Percentiles rank a stretch among this genome's conserved stretches.
phyloP scores from a whole-genome alignment of 2,329 filamentous ascomycete genomes.

The Colletotrichum tamarilloi region DNA sequence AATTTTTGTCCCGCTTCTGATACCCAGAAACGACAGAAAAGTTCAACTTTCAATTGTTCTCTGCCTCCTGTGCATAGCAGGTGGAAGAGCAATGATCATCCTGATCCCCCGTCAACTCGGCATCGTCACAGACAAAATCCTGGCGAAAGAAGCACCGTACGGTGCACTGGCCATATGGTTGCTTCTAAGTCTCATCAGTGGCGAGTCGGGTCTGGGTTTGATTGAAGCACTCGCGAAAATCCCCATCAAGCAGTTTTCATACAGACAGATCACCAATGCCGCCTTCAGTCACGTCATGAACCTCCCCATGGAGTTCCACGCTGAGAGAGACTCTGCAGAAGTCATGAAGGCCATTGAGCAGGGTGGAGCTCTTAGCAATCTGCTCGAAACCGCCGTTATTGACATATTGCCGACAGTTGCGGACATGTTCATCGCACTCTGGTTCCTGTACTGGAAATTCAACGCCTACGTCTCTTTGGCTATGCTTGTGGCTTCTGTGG shows the following conservation, averaged over 20 bases:
- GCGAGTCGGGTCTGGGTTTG: slow-evolving; percentile 27
- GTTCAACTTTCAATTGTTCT: slow-evolving; percentile 44
- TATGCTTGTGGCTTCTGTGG: slow-evolving; percentile 41
- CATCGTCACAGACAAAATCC: slow-evolving; percentile 43
- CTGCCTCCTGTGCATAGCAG: slow-evolving; percentile 39
- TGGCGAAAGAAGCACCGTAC: slow-evolving; percentile 35
- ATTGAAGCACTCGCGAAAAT: slow-evolving; percentile 44
- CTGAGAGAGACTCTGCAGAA: slow-evolving; percentile 72
- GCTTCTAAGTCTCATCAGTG: neutral
- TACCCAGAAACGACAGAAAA: slow-evolving; percentile 44
- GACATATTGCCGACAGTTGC: slow-evolving; percentile 70
- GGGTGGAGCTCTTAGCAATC: slow-evolving; percentile 67
- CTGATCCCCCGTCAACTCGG: slow-evolving; percentile 47
- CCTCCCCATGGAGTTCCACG: slow-evolving; percentile 78
- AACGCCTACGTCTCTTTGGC: slow-evolving; percentile 66
- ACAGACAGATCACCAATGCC: slow-evolving; percentile 66
- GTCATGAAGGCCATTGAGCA: slow-evolving; percentile 74
- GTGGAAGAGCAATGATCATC: slow-evolving; percentile 43
- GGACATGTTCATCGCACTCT: slow-evolving; percentile 71
- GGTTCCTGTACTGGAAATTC: slow-evolving; percentile 71
- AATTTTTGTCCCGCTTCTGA: slow-evolving; percentile 45
- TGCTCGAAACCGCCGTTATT: slow-evolving; percentile 71
- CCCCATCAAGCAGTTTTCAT: slow-evolving; percentile 51
- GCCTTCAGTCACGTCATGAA: slow-evolving; percentile 76
- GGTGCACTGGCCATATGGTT: slow-evolving; percentile 15